A percentile compares a stretch with the other conserved stretches of the same genome.
phyloP scores from a whole-genome alignment of 495 filamentous ascomycete genomes.

The Chaetomium fimeti region DNA sequence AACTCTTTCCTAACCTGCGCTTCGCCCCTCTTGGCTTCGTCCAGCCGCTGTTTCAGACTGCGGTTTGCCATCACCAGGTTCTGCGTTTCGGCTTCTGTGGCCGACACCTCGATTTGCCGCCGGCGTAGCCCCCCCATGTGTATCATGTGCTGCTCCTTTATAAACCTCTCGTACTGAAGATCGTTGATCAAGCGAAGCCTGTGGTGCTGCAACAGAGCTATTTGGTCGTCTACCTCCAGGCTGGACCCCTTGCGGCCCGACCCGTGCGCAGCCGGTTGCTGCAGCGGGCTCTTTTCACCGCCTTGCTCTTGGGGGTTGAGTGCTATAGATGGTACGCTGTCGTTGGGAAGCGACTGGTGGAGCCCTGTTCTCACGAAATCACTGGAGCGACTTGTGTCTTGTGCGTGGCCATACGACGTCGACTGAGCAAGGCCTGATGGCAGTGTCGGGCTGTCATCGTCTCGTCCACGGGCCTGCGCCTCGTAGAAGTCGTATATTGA shows the following conservation, averaged over 20 bases:
- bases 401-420: constrained; percentile 49
- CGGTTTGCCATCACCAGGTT: constrained; percentile 70
- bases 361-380: constrained; percentile 52
- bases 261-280: constrained; percentile 26
- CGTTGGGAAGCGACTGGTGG: constrained; percentile 50
- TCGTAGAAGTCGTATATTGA: constrained; percentile 45
- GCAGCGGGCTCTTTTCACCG: constrained; percentile 31
- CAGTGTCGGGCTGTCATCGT: constrained; percentile 57
- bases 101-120: constrained; percentile 64
- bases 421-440: constrained; percentile 47
- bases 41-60: constrained; percentile 63
- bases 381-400: constrained; percentile 55
- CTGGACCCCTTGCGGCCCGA: constrained; percentile 6
- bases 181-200: constrained; percentile 68
- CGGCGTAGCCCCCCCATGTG: constrained; percentile 71
- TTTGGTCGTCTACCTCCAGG: constrained; percentile 39
- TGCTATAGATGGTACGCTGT: constrained; percentile 50
- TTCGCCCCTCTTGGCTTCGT: constrained; percentile 64
- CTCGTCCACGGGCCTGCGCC: constrained; percentile 38
- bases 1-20: constrained; percentile 63
- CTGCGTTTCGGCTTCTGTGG: constrained; percentile 71
- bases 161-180: constrained; percentile 72
- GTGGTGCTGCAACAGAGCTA: constrained; percentile 62
- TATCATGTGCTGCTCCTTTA: constrained; percentile 70
- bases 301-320: constrained; percentile 45